Evolutionary conservation across 108 stramenopile species (phyloP), one percentile per base, ranked within the genome.

Genomic region (Cyclotella baltica): DNA sequence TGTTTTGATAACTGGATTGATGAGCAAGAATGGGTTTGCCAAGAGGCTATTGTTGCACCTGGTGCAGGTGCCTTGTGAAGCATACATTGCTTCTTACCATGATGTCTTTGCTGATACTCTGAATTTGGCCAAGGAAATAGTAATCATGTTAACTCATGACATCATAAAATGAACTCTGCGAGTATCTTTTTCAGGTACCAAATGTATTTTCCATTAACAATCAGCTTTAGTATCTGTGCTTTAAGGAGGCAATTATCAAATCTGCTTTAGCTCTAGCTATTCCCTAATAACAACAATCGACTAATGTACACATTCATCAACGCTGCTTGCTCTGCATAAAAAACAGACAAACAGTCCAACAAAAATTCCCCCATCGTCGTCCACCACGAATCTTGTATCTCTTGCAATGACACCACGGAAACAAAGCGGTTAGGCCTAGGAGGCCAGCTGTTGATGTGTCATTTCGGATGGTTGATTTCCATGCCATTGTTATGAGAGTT

Each of bases 1-100:
- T 4, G 94, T 89, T 5, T 50, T 90, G 40, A 59, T 94, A 30
- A 52, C 79, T 58, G 89, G 91, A 43, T 58, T 95, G 62, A 72
- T 88, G 87, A 86, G 50, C 89, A 88, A 27, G 91, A 90, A 18
- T 88, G 83, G 2, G 80, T 83, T 25, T 85, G 78, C 55, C 64
- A 71, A 4, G 64, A 88, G 25, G 79, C 81, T 28, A 84, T 90
- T 10, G 51, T 86, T 23, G 52, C 74, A 48, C 66, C 86, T 40
- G 90, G 92, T 11, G 75, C 87, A n/a, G 83, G 88, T 9, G 86
- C 83, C 22, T 96, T 96, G 88, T 59, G 47, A 80, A 13, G 90
- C 87, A 2, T 96, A 93, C 61, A 73, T 92, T 4, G 75, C 78
- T 34, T 83, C 87, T 13, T 93, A 92, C 34, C 86, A 90, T 36